These are phyloP conservation scores for Cryptococcus neoformans DNA, from an alignment of 1,284 basidiomycete genomes.

Conservation along the genomic window DNA sequence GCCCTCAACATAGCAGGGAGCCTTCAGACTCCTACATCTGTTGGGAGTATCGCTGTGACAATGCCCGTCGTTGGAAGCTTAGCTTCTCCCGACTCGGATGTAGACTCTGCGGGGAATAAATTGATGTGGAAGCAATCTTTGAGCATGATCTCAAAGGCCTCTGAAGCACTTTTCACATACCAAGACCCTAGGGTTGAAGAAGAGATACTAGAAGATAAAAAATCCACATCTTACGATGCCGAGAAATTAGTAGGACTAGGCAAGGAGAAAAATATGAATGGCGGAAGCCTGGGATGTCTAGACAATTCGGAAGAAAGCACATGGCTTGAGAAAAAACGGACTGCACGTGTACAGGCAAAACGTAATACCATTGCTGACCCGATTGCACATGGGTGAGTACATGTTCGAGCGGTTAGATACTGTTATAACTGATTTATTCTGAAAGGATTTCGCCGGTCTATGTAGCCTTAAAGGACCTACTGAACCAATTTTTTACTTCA, in stretches of 20 bases:
- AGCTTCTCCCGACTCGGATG: conserved; percentile 17
- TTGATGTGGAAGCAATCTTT: conserved; percentile 20
- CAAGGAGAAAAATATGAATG: neutral
- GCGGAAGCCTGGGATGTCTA: neutral
- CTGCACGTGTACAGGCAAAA: neutral
- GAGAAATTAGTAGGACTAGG: neutral
- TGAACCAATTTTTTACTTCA: conserved; percentile 36
- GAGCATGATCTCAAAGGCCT: neutral
- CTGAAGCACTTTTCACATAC: neutral
- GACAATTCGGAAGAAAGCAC: neutral
- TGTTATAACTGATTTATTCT: neutral
- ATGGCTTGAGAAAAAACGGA: neutral
- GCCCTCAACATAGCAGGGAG: neutral
- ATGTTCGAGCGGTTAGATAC: no score
- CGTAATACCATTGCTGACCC: neutral
- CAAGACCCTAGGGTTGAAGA: neutral
- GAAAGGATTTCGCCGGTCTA: conserved; percentile 12
- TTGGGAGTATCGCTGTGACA: neutral
- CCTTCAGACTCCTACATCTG: neutral
- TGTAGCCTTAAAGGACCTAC: conserved; percentile 28
- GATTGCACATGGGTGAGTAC: neutral
- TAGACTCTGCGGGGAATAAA: conserved; percentile 15
- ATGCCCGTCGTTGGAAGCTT: neutral
- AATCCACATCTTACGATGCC: neutral
- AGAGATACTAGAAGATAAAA: neutral